Conservation (phyloP, 2,329 filamentous ascomycete genomes). For the Botrytis fragariae region DNA sequence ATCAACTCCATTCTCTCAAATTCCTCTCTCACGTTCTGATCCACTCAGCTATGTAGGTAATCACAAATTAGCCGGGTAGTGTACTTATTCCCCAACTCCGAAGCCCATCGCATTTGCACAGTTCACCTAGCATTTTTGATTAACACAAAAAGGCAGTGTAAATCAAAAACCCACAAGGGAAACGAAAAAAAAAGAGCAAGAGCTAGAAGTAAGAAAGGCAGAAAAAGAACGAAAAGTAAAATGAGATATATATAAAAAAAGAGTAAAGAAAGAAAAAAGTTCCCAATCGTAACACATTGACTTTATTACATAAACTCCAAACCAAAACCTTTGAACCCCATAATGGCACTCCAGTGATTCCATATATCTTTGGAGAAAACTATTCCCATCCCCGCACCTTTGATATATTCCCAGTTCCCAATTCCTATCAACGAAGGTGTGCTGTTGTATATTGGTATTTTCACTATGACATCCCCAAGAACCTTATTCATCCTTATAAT, state of each 20-base stretch:
- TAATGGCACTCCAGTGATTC: conserved; percentile 19
- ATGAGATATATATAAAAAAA: background rate
- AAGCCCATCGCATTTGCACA: background rate
- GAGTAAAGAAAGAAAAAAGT: conserved; percentile 11
- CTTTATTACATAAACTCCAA: conserved; percentile 27
- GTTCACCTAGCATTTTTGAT: background rate
- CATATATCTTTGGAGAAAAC: conserved; percentile 23
- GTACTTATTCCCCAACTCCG: background rate
- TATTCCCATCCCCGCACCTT: conserved; percentile 19
- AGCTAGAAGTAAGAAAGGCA: background rate
- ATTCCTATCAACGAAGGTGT: conserved; percentile 9
- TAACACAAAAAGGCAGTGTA: background rate
- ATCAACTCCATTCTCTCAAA: background rate
- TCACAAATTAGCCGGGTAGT: conserved; percentile 3
- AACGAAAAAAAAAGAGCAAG: background rate
- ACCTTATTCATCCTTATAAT: conserved; percentile 49
- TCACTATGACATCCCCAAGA: background rate
- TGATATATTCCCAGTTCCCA: conserved; percentile 20
- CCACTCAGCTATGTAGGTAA: background rate
- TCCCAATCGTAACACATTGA: conserved; percentile 26
- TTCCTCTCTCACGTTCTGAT: background rate
- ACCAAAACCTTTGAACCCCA: conserved; percentile 16
- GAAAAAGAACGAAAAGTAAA: conserved; percentile 10
- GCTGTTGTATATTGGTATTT: conserved; percentile 14
- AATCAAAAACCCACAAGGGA: background rate